Conservation (phyloP, 306 rosid species). For the Betula pendula region DNA sequence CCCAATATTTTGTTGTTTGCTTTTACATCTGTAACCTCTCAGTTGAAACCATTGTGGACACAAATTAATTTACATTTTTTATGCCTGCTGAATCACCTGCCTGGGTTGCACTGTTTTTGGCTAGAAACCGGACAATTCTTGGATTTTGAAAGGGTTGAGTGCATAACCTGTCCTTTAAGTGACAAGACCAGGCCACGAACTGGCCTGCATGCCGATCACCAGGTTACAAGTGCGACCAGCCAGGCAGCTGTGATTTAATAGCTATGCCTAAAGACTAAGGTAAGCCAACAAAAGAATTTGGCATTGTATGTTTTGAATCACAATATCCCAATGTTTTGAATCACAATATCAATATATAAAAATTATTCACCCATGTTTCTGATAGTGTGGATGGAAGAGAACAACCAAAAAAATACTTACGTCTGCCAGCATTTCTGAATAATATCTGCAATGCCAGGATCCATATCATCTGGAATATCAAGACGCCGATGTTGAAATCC, state of each 20-base stretch:
- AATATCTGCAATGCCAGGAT: constrained; percentile 77
- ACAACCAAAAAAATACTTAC: constrained; percentile 49
- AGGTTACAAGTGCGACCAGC: not conserved
- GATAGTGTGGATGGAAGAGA: not conserved
- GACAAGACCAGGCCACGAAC: no score
- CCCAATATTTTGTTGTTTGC: not conserved
- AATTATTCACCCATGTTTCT: not conserved
- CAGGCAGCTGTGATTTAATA: no score
- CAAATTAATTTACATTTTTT: no score
- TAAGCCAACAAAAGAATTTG: not conserved
- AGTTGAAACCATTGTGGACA: no score
- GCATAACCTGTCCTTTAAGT: not conserved
- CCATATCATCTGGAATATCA: constrained; percentile 81
- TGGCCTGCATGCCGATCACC: not conserved
- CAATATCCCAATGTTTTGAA: no score
- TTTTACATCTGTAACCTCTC: not conserved
- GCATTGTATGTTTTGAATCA: not conserved
- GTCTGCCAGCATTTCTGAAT: constrained; percentile 91
- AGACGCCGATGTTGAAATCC: constrained; percentile 99
- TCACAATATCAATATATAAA: not conserved
- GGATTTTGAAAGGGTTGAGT: not conserved
- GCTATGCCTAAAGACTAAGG: not conserved
- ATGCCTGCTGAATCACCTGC: not conserved
- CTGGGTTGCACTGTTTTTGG: not conserved
- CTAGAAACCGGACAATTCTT: not conserved